Conservation (phyloP, 768 basidiomycete genomes). For the Agrocybe pediades region DNA sequence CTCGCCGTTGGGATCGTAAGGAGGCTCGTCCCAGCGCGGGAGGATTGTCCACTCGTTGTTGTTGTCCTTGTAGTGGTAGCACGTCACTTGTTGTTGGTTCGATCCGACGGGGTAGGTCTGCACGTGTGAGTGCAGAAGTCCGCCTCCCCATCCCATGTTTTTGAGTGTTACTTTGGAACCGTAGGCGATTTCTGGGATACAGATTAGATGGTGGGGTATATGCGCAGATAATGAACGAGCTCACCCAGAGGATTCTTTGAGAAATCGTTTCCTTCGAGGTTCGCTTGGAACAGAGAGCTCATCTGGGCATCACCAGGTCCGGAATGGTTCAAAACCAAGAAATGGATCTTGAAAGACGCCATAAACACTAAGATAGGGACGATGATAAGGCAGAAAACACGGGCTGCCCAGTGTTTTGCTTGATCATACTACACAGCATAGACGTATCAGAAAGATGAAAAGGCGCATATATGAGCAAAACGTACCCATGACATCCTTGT, state of each 20-base stretch:
- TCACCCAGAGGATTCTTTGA: slow-evolving; percentile 83
- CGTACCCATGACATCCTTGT: slow-evolving; percentile 86
- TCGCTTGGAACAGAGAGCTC: slow-evolving; percentile 98
- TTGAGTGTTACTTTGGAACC: slow-evolving; percentile 93
- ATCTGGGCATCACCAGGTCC: slow-evolving; percentile 98
- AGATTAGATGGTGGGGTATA: background rate
- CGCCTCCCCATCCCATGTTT: slow-evolving; percentile 98
- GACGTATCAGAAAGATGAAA: background rate
- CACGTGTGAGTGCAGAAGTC: slow-evolving; percentile 95
- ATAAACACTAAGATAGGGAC: slow-evolving; percentile 93
- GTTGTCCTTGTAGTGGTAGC: slow-evolving; percentile 98
- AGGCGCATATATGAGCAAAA: slow-evolving; percentile 12
- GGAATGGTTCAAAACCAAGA: slow-evolving; percentile 89
- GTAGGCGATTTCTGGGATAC: slow-evolving; percentile 70
- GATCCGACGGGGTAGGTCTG: slow-evolving; percentile 94
- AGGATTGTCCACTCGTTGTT: slow-evolving; percentile 92
- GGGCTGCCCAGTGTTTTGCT: slow-evolving; percentile 87
- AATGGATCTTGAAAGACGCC: slow-evolving; percentile 94
- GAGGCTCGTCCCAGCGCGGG: slow-evolving; percentile 78
- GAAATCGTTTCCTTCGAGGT: slow-evolving; percentile 93
- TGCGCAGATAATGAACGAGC: slow-evolving; percentile 16
- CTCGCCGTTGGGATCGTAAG: slow-evolving; percentile 64
- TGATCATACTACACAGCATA: slow-evolving; percentile 68
- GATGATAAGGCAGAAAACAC: slow-evolving; percentile 82
- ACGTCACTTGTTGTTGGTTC: slow-evolving; percentile 94